Percentiles rank a stretch among this genome's conserved stretches.
phyloP scores from a whole-genome alignment of 1,284 basidiomycete genomes.

The Puccinia coronata region DNA sequence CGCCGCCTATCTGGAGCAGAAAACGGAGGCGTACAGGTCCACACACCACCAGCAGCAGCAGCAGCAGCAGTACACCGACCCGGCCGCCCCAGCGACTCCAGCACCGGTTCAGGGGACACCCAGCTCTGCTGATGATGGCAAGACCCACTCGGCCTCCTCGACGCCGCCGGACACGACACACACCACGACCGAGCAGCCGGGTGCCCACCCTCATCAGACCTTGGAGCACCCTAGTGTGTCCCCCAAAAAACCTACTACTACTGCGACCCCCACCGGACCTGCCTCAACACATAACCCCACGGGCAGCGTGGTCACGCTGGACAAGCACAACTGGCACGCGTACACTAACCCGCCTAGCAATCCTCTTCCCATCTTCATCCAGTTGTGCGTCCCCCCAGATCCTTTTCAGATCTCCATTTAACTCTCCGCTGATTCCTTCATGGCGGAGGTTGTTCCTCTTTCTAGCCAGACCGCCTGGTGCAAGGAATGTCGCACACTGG shows the following conservation, averaged over 20 bases:
- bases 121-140: too few relatives aligned
- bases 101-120: too few relatives aligned
- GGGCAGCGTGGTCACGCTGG: slow-evolving; percentile 14
- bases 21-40: neutral
- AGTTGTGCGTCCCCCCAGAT: slow-evolving; percentile 42
- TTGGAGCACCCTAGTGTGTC: neutral
- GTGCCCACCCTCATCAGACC: neutral
- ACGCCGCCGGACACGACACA: too few relatives aligned
- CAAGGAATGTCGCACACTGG: slow-evolving; percentile 34
- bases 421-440: neutral
- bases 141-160: too few relatives aligned
- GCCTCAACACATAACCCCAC: neutral
- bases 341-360: neutral
- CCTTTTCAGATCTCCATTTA: neutral
- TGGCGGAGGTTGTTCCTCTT: neutral
- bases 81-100: neutral
- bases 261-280: neutral
- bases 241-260: neutral
- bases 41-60: too few relatives aligned
- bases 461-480: slow-evolving; percentile 38
- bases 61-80: neutral
- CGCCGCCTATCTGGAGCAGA: slow-evolving; percentile 10
- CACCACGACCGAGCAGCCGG: too few relatives aligned
- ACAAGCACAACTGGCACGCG: slow-evolving; percentile 10
- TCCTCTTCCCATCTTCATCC: slow-evolving; percentile 21